These are phyloP conservation scores for Ogataea nakhonphanomensis DNA, from an alignment of 805 yeast genomes.

Conservation along the genomic window DNA sequence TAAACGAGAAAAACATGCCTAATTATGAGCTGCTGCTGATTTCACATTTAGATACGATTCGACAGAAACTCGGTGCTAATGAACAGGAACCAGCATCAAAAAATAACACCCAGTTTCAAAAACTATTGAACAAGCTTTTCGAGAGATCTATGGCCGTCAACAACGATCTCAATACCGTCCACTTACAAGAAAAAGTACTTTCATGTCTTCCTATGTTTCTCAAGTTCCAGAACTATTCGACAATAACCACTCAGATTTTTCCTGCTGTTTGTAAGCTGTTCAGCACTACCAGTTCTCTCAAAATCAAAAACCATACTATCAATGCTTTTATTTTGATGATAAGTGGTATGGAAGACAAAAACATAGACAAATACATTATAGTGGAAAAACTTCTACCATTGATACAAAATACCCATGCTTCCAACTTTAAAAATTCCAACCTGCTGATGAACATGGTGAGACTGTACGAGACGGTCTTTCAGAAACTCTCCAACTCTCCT, in stretches of 20 bases:
- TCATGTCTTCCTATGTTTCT: conserved; percentile 26
- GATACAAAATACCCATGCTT: conserved; percentile 38
- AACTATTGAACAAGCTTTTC: conserved; percentile 31
- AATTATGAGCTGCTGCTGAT: conserved; percentile 31
- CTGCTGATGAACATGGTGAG: conserved; percentile 29
- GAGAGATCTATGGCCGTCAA: conserved; percentile 28
- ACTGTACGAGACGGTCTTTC: conserved; percentile 30
- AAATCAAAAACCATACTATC: conserved; percentile 70
- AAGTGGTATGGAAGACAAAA: conserved; percentile 38
- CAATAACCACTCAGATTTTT: conserved; percentile 69
- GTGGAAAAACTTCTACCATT: conserved; percentile 81
- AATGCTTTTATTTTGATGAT: conserved; percentile 57
- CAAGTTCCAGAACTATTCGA: conserved; percentile 41
- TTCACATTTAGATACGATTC: conserved; percentile 27
- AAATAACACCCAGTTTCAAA: conserved; percentile 26
- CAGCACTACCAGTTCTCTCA: conserved; percentile 77
- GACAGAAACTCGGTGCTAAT: conserved; percentile 28
- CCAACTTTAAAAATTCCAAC: conserved; percentile 30
- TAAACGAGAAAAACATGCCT: conserved; percentile 26
- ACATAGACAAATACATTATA: conserved; percentile 67
- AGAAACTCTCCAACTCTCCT: conserved; percentile 22
- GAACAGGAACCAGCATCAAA: conserved; percentile 22
- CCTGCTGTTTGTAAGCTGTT: conserved; percentile 72
- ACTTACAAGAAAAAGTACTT: conserved; percentile 35
- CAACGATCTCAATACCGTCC: conserved; percentile 18